These are phyloP conservation scores for Orbilia ellipsospora DNA, from an alignment of 2,329 filamentous ascomycete species.

Conservation along the genomic window DNA sequence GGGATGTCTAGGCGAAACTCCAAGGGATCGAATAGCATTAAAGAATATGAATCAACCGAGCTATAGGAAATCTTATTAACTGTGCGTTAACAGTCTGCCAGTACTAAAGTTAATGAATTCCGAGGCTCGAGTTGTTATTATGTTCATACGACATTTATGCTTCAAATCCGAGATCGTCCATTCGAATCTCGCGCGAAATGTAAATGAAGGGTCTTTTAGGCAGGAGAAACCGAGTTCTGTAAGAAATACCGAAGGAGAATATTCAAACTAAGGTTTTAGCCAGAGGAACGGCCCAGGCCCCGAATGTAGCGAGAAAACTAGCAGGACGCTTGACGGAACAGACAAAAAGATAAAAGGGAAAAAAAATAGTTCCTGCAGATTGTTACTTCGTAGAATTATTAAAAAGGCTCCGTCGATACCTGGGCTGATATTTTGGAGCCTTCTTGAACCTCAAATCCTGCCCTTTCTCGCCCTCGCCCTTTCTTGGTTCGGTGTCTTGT, in stretches of 20 bases:
- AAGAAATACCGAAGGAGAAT: not conserved
- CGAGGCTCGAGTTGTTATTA: no score
- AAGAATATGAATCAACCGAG: slow-evolving; percentile 19
- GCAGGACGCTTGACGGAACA: slow-evolving; percentile 3
- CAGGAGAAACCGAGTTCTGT: not conserved
- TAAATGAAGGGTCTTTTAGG: not conserved
- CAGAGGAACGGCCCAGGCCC: not conserved
- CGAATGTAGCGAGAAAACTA: not conserved
- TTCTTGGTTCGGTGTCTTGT: not conserved
- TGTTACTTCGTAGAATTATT: slow-evolving; percentile 39
- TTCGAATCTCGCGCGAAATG: not conserved
- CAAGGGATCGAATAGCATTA: slow-evolving; percentile 38
- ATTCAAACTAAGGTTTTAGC: not conserved
- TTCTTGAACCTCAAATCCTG: not conserved
- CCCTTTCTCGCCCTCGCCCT: not conserved
- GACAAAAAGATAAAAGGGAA: slow-evolving; percentile 10
- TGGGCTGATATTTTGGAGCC: slow-evolving; percentile 2
- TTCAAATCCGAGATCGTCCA: no score
- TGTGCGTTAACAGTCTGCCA: not conserved
- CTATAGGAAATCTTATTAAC: not conserved
- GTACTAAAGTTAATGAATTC: no score
- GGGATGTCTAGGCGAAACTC: slow-evolving; percentile 41
- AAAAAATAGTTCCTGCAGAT: slow-evolving; percentile 40
- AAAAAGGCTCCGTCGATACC: slow-evolving; percentile 23
- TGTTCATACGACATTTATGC: no score